A percentile compares a stretch with the other conserved stretches of the same genome.
Evolutionary conservation across 2,329 filamentous ascomycete species (phyloP).

Genomic region (Diaporthe ampelina): DNA sequence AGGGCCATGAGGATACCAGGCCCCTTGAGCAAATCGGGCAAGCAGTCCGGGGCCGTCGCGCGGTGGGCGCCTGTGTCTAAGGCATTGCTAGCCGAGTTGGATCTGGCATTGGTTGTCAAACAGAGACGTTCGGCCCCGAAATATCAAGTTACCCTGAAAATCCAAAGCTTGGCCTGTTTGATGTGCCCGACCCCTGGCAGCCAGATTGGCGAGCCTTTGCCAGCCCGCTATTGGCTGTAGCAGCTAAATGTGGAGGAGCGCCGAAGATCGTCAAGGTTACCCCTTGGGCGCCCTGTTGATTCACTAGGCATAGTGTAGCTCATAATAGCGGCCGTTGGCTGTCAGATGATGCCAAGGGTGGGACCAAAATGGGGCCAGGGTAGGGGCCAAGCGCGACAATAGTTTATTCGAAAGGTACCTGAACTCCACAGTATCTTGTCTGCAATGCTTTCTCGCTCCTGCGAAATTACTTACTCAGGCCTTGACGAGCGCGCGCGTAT

Average conservation of each 20-base stretch:
- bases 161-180: constrained; percentile 27
- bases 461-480: neutral
- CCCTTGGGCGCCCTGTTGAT: neutral
- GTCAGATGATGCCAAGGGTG: constrained; percentile 26
- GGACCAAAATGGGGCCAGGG: neutral
- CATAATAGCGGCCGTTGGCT: constrained; percentile 17
- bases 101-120: constrained; percentile 16
- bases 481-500: constrained; percentile 2
- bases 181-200: constrained; percentile 10
- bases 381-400: neutral
- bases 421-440: neutral
- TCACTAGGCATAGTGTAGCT: neutral
- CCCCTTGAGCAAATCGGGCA: constrained; percentile 3
- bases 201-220: constrained; percentile 6
- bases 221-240: neutral
- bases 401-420: constrained; percentile 25
- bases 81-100: neutral
- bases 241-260: neutral
- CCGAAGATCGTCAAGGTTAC: constrained; percentile 8
- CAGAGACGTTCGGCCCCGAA: constrained; percentile 13
- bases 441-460: neutral
- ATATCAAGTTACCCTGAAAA: neutral
- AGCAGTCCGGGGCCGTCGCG: constrained; percentile 1
- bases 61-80: neutral
- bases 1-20: neutral